These are phyloP conservation scores for Lathyrus sativus DNA, from an alignment of 306 rosid species.

Conservation along the genomic window DNA sequence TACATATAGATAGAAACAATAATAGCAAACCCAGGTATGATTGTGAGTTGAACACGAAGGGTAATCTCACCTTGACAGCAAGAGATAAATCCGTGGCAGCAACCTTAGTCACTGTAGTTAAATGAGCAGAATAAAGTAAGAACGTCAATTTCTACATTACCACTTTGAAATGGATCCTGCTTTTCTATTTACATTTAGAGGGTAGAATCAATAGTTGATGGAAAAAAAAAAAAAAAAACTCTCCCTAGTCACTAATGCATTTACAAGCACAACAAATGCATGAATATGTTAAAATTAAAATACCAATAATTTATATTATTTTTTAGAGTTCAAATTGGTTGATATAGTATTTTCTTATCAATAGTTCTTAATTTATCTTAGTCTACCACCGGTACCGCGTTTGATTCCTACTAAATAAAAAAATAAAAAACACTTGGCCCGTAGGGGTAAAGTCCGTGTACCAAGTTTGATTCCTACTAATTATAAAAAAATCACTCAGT, in stretches of 20 bases:
- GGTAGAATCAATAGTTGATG: not conserved
- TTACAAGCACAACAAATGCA: not conserved
- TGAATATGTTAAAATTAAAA: not conserved
- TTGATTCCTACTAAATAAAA: no score
- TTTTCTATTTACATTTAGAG: not conserved
- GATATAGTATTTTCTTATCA: no score
- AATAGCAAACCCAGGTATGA: not conserved
- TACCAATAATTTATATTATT: not conserved
- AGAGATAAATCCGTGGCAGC: conserved; percentile 51
- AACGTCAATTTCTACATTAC: conserved; percentile 9
- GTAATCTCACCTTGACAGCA: conserved; percentile 64
- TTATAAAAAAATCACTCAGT: no score
- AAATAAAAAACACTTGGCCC: no score
- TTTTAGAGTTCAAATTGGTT: no score
- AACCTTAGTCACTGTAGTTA: conserved; percentile 46
- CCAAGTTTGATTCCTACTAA: no score
- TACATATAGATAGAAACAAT: not conserved
- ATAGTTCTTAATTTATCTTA: no score
- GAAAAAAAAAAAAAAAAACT: not conserved
- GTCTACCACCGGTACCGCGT: no score
- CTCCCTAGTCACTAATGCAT: not conserved
- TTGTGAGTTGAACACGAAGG: conserved; percentile 18
- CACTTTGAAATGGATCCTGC: not conserved
- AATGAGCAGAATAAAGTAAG: not conserved
- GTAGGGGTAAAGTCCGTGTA: no score